These are phyloP conservation scores for Syzygium grande DNA, from an alignment of 345 rosid species.

Conservation along the genomic window DNA sequence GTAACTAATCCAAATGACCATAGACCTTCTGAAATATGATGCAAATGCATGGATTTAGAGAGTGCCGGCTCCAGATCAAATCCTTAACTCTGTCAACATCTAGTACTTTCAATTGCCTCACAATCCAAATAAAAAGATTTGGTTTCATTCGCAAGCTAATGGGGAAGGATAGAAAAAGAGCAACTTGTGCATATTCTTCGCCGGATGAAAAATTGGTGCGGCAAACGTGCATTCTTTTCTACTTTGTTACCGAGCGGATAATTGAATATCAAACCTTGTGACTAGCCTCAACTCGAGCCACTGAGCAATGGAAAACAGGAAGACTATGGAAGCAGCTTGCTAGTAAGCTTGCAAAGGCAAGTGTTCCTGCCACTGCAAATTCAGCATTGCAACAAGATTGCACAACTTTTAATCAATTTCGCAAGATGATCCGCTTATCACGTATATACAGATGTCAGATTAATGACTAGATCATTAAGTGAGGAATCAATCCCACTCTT, in stretches of 20 bases:
- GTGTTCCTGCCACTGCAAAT: conserved; percentile 56
- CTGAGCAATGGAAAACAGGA: conserved; percentile 63
- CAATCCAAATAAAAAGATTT: too few species aligned
- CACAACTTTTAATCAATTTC: neutral
- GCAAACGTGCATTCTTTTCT: neutral
- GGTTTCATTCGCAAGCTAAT: too few species aligned
- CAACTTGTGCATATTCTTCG: neutral
- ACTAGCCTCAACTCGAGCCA: conserved; percentile 88
- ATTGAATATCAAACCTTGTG: conserved; percentile 37
- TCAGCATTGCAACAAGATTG: neutral
- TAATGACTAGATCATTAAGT: neutral
- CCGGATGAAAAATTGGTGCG: neutral
- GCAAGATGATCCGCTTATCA: neutral
- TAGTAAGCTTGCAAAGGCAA: conserved; percentile 55
- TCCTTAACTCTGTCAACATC: neutral
- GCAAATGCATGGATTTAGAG: neutral
- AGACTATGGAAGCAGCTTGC: conserved; percentile 79
- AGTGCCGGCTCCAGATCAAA: neutral
- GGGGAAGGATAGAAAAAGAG: neutral
- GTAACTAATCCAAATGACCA: neutral
- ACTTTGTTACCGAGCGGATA: neutral
- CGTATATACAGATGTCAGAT: neutral
- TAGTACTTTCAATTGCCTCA: neutral
- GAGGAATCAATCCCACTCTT: neutral
- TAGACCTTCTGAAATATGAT: neutral